Percentiles rank a stretch among this genome's conserved stretches.
These are phyloP conservation scores for Phytophthora colocasiae DNA, from an alignment of 352 stramenopile species.

Conservation along the genomic window DNA sequence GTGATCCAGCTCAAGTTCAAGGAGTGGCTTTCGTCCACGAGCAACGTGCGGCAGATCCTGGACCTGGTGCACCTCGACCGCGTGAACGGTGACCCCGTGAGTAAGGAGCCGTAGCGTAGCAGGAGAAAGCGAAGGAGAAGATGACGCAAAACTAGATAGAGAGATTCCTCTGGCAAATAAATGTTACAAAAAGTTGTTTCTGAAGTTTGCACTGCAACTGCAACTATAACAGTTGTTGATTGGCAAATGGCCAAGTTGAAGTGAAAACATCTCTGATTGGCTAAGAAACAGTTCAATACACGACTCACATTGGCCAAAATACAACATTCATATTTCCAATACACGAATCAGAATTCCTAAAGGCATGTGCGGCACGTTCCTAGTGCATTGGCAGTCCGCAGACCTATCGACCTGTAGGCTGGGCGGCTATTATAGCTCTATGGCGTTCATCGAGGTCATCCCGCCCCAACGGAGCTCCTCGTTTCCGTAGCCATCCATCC, in stretches of 20 bases:
- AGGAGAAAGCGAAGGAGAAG: slow-evolving; percentile 2
- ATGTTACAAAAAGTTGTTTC: slow-evolving; percentile 17
- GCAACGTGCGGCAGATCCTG: slow-evolving; percentile 89
- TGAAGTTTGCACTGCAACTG: slow-evolving; percentile 14
- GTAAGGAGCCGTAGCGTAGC: slow-evolving; percentile 30
- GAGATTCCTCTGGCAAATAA: slow-evolving; percentile 6
- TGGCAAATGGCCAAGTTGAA: slow-evolving; percentile 25
- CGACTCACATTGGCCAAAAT: slow-evolving; percentile 34
- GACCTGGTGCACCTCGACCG: slow-evolving; percentile 88
- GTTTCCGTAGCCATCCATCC: slow-evolving; percentile 12
- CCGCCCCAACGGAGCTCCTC: slow-evolving; percentile 21
- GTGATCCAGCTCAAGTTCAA: slow-evolving; percentile 87
- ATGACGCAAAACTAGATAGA: slow-evolving; percentile 39
- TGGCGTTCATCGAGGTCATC: slow-evolving; percentile 38
- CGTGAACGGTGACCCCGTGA: slow-evolving; percentile 28
- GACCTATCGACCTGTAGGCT: slow-evolving; percentile 29
- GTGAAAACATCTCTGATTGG: slow-evolving; percentile 41
- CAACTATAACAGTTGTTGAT: no score
- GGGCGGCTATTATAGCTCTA: slow-evolving; percentile 30
- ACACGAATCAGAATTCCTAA: slow-evolving; percentile 49
- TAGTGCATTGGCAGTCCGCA: background rate
- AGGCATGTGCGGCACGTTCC: slow-evolving; percentile 63
- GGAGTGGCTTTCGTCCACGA: slow-evolving; percentile 89
- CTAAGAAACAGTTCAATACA: background rate
- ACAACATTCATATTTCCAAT: background rate